Base-by-base conservation (phyloP, 129 eudicot species). In the Flaveria robusta region DNA sequence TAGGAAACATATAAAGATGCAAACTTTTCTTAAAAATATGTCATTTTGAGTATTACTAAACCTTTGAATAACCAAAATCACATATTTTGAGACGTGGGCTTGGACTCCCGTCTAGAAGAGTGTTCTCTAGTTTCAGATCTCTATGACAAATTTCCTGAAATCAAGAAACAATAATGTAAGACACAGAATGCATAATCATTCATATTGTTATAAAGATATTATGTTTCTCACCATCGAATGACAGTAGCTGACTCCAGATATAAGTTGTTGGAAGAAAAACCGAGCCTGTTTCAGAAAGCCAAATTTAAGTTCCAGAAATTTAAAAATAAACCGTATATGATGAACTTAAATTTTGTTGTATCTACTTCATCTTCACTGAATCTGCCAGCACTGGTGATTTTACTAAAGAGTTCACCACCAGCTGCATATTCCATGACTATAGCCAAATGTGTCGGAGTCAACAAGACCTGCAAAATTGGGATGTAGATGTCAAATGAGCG, bases 31-130 rank as follows among this genome's bases (percentile, higher is more conserved):
- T 74, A 4, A n/a, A 66, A 55, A 27, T 15, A 74, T 43, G 68
- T 13, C 60, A 26, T 24, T 50, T 60, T 63, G 29, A 72, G 62
- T 45, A 12, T 37, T 23, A 37, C 9, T 39, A 77, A 80, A 89
- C 97, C 96, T 88, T 91, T 50, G 97, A 91, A 83, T 91, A 91
- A 77, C 97, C 97, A 77, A 91, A 91, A 51, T 91, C 97, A 5
- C 97, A 91, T 58, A 91, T 91, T 78, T 91, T 91, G 24, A 91
- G 90, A 20, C 96, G 96, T 14, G 97, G 97, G 43, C 82, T 56
- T 74, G 92, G 96, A 85, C 96, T 91, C 72, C 92, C 97, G 29
- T 91, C 97, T 66, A 91, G 79, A 18, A 91, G 94, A 43, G 97
- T 91, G 81, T 91, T 91, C 77, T 91, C 97, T 59, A 91, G 90